Base-by-base conservation (phyloP, 208 protist species). In the Crithidia brevicula region DNA sequence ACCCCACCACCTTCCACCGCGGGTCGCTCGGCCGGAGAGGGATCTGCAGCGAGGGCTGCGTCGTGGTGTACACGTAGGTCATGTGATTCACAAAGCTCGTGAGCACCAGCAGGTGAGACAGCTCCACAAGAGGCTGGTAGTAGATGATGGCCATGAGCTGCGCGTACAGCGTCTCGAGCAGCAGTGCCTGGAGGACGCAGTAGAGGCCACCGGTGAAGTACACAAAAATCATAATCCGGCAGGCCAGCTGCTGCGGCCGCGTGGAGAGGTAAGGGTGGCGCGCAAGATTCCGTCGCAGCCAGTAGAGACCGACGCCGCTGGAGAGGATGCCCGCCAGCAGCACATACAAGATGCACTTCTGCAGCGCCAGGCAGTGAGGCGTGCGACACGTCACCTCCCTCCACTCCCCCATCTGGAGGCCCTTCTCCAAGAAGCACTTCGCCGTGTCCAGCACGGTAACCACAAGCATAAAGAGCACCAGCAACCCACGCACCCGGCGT, bases 171-270 rank as follows among this genome's bases (percentile, higher is more conserved):
- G 81, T 51, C 8, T 64, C 53, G 22, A 88, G 73, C 18, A 92
- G 66, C 33, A 81, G 52, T 3, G 79, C 74, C 49, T 85, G 82
- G 3, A 80, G 47, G 2, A 92, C 54, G 30, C 86, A 73, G 77
- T 95, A 95, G 1, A 88, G 25, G 2, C 84, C 58, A 11, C 79
- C 73, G 3, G 81, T 85, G 62, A 73, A 73, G 49, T 92, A 92
- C 34, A 93, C 63, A 63, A 95, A 95, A 51, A 93, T 92, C 63
- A 95, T 86, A 10, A 93, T 74, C 43, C 86, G 85, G 49, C 88
- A 86, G 22, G 88, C 79, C 15, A 95, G 82, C 66, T 95, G 90
- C 72, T 89, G 85, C 2, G 85, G 87, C 5, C 90, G 85, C 0
- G 81, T 91, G 52, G 81, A 81, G 9, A 95, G 81, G 65, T 95